Conservation (phyloP, 257 asterid species). For the Paulownia fortunei region DNA sequence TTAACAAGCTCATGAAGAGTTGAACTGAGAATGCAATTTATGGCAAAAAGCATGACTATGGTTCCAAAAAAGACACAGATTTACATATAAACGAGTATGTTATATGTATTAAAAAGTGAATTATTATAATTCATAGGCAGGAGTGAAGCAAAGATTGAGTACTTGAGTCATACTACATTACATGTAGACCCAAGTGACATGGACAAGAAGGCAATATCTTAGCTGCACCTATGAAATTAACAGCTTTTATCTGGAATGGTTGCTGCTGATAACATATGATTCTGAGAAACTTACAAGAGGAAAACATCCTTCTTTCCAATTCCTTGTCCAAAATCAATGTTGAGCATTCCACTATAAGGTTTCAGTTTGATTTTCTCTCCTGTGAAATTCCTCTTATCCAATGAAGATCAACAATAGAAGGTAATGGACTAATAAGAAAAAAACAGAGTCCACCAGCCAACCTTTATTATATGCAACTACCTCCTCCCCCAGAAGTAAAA, state of each 20-base stretch:
- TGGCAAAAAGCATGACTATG: background rate
- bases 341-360: slow-evolving; percentile 95
- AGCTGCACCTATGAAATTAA: background rate
- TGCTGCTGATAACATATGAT: background rate
- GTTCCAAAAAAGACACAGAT: background rate
- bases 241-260: background rate
- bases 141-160: too few species aligned
- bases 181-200: too few species aligned
- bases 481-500: slow-evolving; percentile 95
- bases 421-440: background rate
- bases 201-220: background rate
- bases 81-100: background rate
- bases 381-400: slow-evolving; percentile 37
- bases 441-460: slow-evolving; percentile 28
- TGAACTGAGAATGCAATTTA: background rate
- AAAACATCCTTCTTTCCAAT: slow-evolving; percentile 83
- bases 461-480: slow-evolving; percentile 95
- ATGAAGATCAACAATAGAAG: slow-evolving; percentile 7
- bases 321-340: slow-evolving; percentile 87
- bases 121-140: too few species aligned
- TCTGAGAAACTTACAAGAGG: slow-evolving; percentile 67
- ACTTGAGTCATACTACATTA: too few species aligned
- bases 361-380: slow-evolving; percentile 76
- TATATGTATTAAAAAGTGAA: background rate
- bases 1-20: background rate